A percentile compares a stretch with the other conserved stretches of the same genome.
Evolutionary conservation across 768 basidiomycete species (phyloP).

Genomic region (Pisolithus albus): DNA sequence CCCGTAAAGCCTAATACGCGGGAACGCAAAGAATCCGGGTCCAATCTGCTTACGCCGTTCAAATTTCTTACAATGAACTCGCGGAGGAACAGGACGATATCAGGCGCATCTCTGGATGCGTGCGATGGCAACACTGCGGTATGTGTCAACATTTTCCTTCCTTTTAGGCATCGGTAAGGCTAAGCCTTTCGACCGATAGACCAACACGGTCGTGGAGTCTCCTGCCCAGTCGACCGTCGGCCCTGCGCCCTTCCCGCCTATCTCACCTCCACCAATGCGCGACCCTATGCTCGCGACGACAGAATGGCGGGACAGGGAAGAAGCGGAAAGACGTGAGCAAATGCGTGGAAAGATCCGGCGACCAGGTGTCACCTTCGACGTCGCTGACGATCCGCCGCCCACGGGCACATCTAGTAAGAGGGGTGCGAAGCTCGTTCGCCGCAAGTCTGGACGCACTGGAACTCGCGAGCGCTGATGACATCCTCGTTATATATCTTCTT

Average conservation of each 20-base stretch:
- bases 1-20: slow-evolving; percentile 24
- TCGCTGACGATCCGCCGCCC: slow-evolving; percentile 43
- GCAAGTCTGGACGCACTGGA: slow-evolving; percentile 20
- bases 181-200: slow-evolving; percentile 28
- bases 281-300: slow-evolving; percentile 60
- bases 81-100: slow-evolving; percentile 60
- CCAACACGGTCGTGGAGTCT: slow-evolving; percentile 68
- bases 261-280: slow-evolving; percentile 47
- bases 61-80: slow-evolving; percentile 44
- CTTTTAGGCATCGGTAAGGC: slow-evolving; percentile 1
- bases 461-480: slow-evolving; percentile 17
- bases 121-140: slow-evolving; percentile 71
- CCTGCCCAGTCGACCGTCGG: slow-evolving; percentile 67
- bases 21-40: slow-evolving; percentile 34
- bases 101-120: slow-evolving; percentile 70
- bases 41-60: slow-evolving; percentile 56
- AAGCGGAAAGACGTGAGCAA: slow-evolving; percentile 40
- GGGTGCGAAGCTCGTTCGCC: slow-evolving; percentile 25
- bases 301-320: slow-evolving; percentile 66
- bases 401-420: slow-evolving; percentile 15
- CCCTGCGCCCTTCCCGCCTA: slow-evolving; percentile 38
- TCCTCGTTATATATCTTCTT: neutral
- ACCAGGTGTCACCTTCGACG: slow-evolving; percentile 63
- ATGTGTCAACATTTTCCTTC: slow-evolving; percentile 26
- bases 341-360: slow-evolving; percentile 36